A percentile compares a stretch with the other conserved stretches of the same genome.
Evolutionary conservation across 805 yeast species (phyloP).

Genomic region (Candida endomychidarum): DNA sequence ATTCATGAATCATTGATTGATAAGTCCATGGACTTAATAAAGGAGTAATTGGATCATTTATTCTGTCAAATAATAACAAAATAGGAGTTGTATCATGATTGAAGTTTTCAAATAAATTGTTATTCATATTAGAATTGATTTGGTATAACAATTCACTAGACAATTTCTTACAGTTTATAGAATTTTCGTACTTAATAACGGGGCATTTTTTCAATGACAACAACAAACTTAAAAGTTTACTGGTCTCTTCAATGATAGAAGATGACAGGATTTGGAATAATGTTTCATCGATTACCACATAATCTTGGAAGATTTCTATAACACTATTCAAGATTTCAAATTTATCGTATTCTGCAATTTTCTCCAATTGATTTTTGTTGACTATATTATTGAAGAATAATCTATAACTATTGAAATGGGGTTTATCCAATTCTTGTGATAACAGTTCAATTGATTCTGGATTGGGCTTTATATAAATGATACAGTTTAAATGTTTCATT

Average conservation of each 20-base stretch:
- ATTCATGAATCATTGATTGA: conserved; percentile 95
- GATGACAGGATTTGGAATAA: conserved; percentile 42
- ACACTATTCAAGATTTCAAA: conserved; percentile 74
- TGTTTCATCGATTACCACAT: conserved; percentile 68
- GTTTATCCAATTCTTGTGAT: conserved; percentile 66
- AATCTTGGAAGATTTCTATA: conserved; percentile 84
- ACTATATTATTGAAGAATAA: conserved; percentile 76
- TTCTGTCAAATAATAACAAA: conserved; percentile 75
- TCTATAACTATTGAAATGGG: conserved; percentile 78
- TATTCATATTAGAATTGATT: conserved; percentile 53
- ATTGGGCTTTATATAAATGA: conserved; percentile 75
- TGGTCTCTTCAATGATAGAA: conserved; percentile 34
- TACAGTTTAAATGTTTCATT: conserved; percentile 69
- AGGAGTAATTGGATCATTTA: conserved; percentile 92
- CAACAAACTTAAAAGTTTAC: conserved; percentile 51
- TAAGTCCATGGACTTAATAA: conserved; percentile 95
- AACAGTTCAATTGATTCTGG: conserved; percentile 60
- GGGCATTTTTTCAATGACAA: conserved; percentile 79
- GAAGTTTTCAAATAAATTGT: conserved; percentile 62
- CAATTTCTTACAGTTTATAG: conserved; percentile 61
- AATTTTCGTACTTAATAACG: conserved; percentile 74
- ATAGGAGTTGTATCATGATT: conserved; percentile 74
- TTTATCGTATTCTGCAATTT: conserved; percentile 88
- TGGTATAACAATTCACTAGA: conserved; percentile 65
- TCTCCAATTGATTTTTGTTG: conserved; percentile 75